Base-by-base conservation (phyloP, 495 filamentous ascomycete genomes). In the Rhizodiscina lignyota region DNA sequence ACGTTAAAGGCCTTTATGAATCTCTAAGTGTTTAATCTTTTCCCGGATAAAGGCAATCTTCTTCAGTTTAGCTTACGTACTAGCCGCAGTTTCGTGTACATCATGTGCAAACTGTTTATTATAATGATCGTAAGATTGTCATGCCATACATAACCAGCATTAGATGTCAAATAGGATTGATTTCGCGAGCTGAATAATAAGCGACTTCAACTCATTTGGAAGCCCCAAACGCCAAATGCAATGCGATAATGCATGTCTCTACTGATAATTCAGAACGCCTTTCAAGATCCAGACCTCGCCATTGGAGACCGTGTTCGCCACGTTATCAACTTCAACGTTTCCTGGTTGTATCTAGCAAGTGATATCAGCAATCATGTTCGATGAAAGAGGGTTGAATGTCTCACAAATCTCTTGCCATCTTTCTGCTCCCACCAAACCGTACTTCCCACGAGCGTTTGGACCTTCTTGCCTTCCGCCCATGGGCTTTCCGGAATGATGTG, bases 371-470 rank as follows among this genome's bases (percentile, higher is more conserved):
- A 2, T 4, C 3, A 28, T 3, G 1, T 8, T 6, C 34, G 30
- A 19, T 13, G 35, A 13, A 18, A 38, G 10, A 12, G n/a, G 13
- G 31, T 2, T 2, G 21, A 21, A 16, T 18, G 5, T 18, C 13
- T 47, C 55, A 84, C 82, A 45, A 68, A 53, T 49, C 72, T 79
- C 30, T 63, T 67, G n/a, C 83, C 83, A 21, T 74, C 74, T 43
- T 72, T 79, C 35, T 61, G 72, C 43, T 78, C 76, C 79, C 80
- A 94, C 72, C 75, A 92, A 20, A 96, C 49, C 42, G 75, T 74
- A 37, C 67, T 68, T 2, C 83, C 84, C 3, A 68, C 62, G 36
- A 89, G 29, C 0, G 81, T 77, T 55, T 72, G 67, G 0, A 68
- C 65, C 54, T 82, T 86, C 52, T 79, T 65, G 0, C 71, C 72